Evolutionary conservation across 2,329 filamentous ascomycete genomes (phyloP).

Genomic region (Venturia effusa): DNA sequence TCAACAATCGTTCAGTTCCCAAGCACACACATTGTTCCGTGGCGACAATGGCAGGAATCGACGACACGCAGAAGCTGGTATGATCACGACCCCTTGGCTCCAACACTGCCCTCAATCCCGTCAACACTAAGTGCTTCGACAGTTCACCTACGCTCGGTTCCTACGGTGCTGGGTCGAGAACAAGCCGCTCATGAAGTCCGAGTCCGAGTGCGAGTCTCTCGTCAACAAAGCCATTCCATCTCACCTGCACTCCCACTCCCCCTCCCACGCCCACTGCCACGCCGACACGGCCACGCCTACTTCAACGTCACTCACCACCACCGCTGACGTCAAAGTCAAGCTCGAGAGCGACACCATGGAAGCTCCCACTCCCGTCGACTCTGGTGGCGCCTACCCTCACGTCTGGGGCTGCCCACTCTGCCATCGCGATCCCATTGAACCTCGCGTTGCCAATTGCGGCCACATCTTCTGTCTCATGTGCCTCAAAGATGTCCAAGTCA

Average conservation of each 20-base stretch:
- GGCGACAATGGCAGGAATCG: not conserved
- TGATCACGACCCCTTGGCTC: not conserved
- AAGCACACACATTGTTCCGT: not conserved
- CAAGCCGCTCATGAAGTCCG: not conserved
- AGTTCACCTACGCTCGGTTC: conserved; percentile 1
- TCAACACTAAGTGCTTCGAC: not conserved
- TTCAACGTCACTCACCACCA: not conserved
- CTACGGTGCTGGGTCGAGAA: not conserved
- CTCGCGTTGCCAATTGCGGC: not conserved
- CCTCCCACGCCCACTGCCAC: not conserved
- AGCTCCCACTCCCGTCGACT: not conserved
- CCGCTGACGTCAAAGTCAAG: not conserved
- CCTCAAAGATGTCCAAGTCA: not conserved
- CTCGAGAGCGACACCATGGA: not conserved
- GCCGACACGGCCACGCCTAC: not conserved
- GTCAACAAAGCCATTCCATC: not conserved
- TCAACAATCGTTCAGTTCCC: not conserved
- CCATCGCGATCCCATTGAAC: not conserved
- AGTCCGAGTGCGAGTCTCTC: too few relatives aligned
- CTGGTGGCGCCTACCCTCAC: not conserved
- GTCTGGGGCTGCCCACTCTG: not conserved
- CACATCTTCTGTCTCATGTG: not conserved
- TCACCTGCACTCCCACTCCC: too few relatives aligned
- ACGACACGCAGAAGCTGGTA: not conserved
- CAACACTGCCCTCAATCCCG: not conserved